These are phyloP conservation scores for Tricholoma saponaceum DNA, from an alignment of 768 basidiomycete genomes.

Conservation along the genomic window DNA sequence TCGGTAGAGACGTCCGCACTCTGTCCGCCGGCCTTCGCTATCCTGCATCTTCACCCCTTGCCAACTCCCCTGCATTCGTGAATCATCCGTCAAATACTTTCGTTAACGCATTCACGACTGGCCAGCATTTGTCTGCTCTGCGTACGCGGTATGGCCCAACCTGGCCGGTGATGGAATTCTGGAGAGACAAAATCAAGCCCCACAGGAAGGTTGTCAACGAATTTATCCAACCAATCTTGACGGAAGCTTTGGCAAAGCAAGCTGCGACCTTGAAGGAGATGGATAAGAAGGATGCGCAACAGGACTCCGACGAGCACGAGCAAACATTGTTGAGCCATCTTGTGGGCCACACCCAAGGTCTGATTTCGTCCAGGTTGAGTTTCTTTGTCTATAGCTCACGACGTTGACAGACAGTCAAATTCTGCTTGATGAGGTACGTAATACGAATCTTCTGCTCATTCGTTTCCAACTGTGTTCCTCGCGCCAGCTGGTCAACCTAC, in stretches of 20 bases:
- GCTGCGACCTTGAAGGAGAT: not conserved
- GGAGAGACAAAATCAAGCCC: conserved; percentile 39
- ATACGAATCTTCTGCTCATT: not conserved
- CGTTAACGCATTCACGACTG: conserved; percentile 43
- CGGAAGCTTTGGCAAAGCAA: conserved; percentile 37
- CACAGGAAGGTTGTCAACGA: conserved; percentile 44
- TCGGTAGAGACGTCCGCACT: conserved; percentile 47
- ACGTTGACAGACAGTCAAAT: conserved; percentile 10
- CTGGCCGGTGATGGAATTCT: conserved; percentile 54
- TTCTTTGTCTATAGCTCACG: not conserved
- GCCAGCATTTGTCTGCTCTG: conserved; percentile 31
- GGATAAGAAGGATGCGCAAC: conserved; percentile 16
- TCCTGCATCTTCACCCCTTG: conserved; percentile 29
- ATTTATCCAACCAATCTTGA: conserved; percentile 51
- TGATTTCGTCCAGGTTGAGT: conserved; percentile 1
- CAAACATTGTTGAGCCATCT: conserved; percentile 48
- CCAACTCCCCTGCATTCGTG: conserved; percentile 18
- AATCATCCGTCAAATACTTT: conserved; percentile 40
- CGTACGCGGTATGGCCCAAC: conserved; percentile 34
- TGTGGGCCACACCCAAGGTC: conserved; percentile 51
- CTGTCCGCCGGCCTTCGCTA: conserved; percentile 49
- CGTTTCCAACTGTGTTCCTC: conserved; percentile 4
- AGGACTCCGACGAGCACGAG: conserved; percentile 19
- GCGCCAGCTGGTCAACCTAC: conserved; percentile 30
- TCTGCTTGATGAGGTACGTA: conserved; percentile 17